Base-by-base conservation (phyloP, 352 stramenopile species). In the Phytopythium cucurbitacearum region DNA sequence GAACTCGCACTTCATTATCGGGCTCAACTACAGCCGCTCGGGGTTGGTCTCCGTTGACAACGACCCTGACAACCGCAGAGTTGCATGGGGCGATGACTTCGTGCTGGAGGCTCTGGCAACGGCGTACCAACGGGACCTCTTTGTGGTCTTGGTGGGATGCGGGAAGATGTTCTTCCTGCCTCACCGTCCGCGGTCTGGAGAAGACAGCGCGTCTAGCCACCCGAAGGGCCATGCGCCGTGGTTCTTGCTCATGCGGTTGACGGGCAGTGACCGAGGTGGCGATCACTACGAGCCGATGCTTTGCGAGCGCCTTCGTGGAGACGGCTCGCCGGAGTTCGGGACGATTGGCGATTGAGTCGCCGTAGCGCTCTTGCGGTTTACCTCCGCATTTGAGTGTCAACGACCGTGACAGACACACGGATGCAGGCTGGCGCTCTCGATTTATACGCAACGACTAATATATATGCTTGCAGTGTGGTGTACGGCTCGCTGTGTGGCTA, bases 261-360 rank as follows among this genome's bases (percentile, higher is more conserved):
- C 82, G 2, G 85, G 85, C 11, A 87, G 75, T 53, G 85, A 95
- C 53, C 82, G 85, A 46, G 85, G 85, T 8, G 85, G 85, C 33
- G 85, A 95, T 60, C 85, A 95, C 56, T 95, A 95, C 68, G 85
- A 95, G 59, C 85, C 85, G 12, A 95, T 95, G 85, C 67, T 91
- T 12, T 90, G 78, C 46, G 76, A 90, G 54, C 82, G 85, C 28
- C 74, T 95, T 54, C 82, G 83, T 39, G 83, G 85, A 15, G 83
- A 95, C 47, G 82, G 82, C 41, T 93, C 80, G n/a, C 71, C 67
- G 7, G 82, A 95, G 56, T 92, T 95, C 57, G 85, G 85, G 34
- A 78, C 66, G 15, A 95, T 95, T 39, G 85, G 85, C 52, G 85
- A 95, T 52, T 89, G 53, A 73, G 46, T 11, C n/a, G 8, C 28